Conservation (phyloP, 2,329 filamentous ascomycete species). For the Monosporascus sp. region DNA sequence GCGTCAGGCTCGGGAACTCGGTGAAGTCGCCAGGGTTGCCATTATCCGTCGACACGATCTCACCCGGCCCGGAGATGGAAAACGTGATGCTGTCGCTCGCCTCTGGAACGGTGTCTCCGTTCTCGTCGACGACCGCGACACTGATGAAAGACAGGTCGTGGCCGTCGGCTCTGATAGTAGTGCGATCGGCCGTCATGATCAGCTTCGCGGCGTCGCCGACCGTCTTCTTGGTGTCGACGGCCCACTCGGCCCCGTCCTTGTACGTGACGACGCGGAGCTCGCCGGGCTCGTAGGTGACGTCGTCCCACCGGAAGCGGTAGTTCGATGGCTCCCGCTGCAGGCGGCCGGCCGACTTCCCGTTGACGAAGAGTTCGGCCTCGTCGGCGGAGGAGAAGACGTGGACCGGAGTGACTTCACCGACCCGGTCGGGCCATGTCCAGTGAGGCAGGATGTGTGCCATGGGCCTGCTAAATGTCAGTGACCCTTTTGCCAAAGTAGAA, state of each 20-base stretch:
- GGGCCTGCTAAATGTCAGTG: conserved; percentile 1
- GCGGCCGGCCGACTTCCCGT: conserved; percentile 39
- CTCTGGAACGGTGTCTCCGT: conserved; percentile 36
- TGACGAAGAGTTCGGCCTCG: conserved; percentile 50
- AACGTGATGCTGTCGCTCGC: conserved; percentile 40
- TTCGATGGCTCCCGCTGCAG: conserved; percentile 26
- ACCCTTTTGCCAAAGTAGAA: background rate
- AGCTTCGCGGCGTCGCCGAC: conserved; percentile 33
- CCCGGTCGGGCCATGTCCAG: conserved; percentile 48
- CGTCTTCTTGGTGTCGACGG: conserved; percentile 34
- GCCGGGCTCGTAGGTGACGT: conserved; percentile 42
- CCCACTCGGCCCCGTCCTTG: conserved; percentile 43
- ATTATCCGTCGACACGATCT: conserved; percentile 46
- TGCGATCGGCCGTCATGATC: conserved; percentile 34
- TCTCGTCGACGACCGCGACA: conserved; percentile 37
- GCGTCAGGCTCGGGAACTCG: conserved; percentile 32
- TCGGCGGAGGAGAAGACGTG: conserved; percentile 48
- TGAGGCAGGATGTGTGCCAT: conserved; percentile 51
- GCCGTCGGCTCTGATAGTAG: conserved; percentile 33
- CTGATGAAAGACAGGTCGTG: conserved; percentile 42
- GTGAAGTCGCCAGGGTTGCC: conserved; percentile 41
- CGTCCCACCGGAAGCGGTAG: conserved; percentile 51
- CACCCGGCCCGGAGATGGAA: conserved; percentile 34
- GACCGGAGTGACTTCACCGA: conserved; percentile 43
- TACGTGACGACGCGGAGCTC: conserved; percentile 41